Percentiles rank a stretch among this genome's conserved stretches.
These are phyloP conservation scores for Kitagawia praeruptora DNA, from an alignment of 129 eudicot species.

Conservation along the genomic window DNA sequence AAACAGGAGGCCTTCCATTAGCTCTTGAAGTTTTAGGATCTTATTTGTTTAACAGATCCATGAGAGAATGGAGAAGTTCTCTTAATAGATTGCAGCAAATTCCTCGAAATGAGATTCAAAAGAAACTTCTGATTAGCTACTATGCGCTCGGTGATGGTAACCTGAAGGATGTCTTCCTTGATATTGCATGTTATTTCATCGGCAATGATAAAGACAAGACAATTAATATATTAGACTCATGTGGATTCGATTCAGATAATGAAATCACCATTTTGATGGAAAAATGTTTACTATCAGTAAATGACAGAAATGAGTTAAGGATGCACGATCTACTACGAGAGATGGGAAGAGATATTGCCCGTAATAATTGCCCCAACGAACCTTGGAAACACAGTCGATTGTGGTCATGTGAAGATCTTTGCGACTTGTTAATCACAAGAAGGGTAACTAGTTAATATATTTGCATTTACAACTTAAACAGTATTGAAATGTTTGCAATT, in stretches of 20 bases:
- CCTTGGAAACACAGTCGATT: constrained; percentile 1
- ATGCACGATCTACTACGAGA: constrained; percentile 2
- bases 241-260: neutral
- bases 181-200: neutral
- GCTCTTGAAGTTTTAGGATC: neutral
- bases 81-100: neutral
- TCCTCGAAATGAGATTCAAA: neutral
- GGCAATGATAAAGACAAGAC: neutral
- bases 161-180: neutral
- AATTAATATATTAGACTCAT: neutral
- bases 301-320: neutral
- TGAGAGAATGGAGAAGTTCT: neutral
- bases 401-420: neutral
- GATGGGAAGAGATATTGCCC: constrained; percentile 2
- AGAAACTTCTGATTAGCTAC: neutral
- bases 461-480: neutral
- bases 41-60: neutral
- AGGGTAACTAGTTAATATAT: neutral
- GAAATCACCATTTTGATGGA: neutral
- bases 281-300: neutral
- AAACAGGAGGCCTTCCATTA: constrained; percentile 2
- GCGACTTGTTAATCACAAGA: neutral
- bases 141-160: neutral
- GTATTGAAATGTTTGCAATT: too few species aligned
- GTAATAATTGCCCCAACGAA: neutral